These are phyloP conservation scores for Spiraea crenata DNA, from an alignment of 331 rosid species.

Conservation along the genomic window DNA sequence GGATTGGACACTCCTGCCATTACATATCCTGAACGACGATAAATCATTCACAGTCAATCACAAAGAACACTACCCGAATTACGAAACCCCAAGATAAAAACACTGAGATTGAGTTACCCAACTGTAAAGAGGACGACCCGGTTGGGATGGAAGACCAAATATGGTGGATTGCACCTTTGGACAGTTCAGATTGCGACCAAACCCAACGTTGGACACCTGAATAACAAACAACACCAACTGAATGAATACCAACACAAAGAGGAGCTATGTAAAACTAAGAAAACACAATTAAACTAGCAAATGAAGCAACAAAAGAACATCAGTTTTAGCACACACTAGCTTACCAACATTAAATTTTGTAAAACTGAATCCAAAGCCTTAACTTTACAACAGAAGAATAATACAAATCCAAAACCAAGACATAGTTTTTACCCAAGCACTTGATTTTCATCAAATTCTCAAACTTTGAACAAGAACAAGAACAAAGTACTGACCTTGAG, in stretches of 20 bases:
- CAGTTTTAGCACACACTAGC: not conserved
- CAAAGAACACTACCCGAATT: not conserved
- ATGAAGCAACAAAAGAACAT: not conserved
- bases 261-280: not conserved
- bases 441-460: not conserved
- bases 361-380: not conserved
- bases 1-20: conserved; percentile 45
- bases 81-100: not conserved
- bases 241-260: conserved; percentile 22
- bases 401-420: not conserved
- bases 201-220: conserved; percentile 48
- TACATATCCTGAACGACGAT: conserved; percentile 39
- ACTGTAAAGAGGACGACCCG: conserved; percentile 59
- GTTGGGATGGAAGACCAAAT: conserved; percentile 53
- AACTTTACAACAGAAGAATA: not conserved
- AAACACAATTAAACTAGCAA: not conserved
- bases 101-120: conserved; percentile 36
- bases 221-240: not conserved
- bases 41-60: conserved; percentile 2
- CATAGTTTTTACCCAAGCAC: not conserved
- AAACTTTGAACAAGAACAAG: not conserved
- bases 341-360: not conserved
- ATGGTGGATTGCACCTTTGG: conserved; percentile 38
- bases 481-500: conserved; percentile 39
- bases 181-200: conserved; percentile 39